These are phyloP conservation scores for Camelina laxa DNA, from an alignment of 345 rosid genomes.

Conservation along the genomic window DNA sequence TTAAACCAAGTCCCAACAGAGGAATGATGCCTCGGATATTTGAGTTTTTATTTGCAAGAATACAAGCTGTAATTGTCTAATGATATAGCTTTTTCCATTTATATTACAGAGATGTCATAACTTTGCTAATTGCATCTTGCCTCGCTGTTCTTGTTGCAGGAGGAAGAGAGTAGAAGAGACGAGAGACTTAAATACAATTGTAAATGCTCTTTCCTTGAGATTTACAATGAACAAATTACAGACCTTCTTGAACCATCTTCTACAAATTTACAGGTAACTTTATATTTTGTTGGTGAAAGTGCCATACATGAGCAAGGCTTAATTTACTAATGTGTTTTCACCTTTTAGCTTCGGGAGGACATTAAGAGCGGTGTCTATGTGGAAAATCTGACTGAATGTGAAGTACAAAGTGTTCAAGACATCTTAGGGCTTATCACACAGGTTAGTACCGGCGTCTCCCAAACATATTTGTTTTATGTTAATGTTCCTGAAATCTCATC, in stretches of 20 bases:
- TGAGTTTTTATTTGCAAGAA: slow-evolving; percentile 95
- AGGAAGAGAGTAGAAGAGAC: slow-evolving; percentile 92
- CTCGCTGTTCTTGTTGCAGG: slow-evolving; percentile 52
- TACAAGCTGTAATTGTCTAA: slow-evolving; percentile 74
- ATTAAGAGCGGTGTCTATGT: slow-evolving; percentile 81
- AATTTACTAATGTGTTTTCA: slow-evolving; percentile 23
- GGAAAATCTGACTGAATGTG: slow-evolving; percentile 91
- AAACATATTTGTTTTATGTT: slow-evolving; percentile 5
- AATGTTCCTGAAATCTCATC: slow-evolving; percentile 26
- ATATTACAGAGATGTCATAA: not conserved
- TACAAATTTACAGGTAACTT: slow-evolving; percentile 75
- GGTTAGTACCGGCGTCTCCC: slow-evolving; percentile 50
- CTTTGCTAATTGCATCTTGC: slow-evolving; percentile 32
- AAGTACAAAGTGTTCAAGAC: slow-evolving; percentile 80
- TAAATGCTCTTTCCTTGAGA: slow-evolving; percentile 98
- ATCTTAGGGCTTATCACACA: slow-evolving; percentile 78
- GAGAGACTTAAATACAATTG: slow-evolving; percentile 84
- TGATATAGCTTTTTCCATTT: slow-evolving; percentile 10
- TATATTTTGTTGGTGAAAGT: slow-evolving; percentile 15
- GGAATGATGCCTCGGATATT: slow-evolving; percentile 98
- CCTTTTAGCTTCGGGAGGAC: slow-evolving; percentile 85
- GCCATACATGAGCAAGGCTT: slow-evolving; percentile 6
- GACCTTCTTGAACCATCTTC: slow-evolving; percentile 98
- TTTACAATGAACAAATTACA: slow-evolving; percentile 92
- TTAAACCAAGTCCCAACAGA: slow-evolving; percentile 76